Evolutionary conservation across 2,329 filamentous ascomycete species (phyloP).

Genomic region (Claviceps sp.): DNA sequence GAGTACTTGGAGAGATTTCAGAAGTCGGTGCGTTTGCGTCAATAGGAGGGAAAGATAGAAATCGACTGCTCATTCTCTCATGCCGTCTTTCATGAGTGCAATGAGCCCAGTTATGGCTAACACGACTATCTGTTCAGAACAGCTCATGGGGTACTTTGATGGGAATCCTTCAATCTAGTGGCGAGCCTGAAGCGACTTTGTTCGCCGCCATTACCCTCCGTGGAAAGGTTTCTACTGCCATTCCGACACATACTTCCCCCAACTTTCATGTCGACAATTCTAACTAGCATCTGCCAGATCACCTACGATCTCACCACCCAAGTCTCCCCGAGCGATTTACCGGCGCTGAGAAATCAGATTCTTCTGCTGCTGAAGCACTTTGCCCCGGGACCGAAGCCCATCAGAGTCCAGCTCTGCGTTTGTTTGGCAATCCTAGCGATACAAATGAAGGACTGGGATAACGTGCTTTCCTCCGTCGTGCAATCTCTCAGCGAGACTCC

Average conservation of each 20-base stretch:
- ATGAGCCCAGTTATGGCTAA: background rate
- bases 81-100: background rate
- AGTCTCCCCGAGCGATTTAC: slow-evolving; percentile 61
- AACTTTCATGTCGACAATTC: background rate
- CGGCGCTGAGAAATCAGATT: slow-evolving; percentile 70
- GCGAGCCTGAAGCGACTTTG: slow-evolving; percentile 73
- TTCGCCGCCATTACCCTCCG: slow-evolving; percentile 96
- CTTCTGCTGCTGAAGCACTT: slow-evolving; percentile 70
- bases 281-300: slow-evolving; percentile 45
- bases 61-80: background rate
- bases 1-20: slow-evolving; percentile 89
- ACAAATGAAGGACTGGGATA: slow-evolving; percentile 91
- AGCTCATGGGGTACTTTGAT: slow-evolving; percentile 87
- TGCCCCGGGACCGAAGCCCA: slow-evolving; percentile 68
- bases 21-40: slow-evolving; percentile 61
- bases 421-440: slow-evolving; percentile 91
- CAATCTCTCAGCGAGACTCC: slow-evolving; percentile 62
- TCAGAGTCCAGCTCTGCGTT: slow-evolving; percentile 85
- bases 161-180: slow-evolving; percentile 68
- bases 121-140: slow-evolving; percentile 38
- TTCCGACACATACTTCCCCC: too few species aligned
- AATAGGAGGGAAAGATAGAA: background rate
- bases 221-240: slow-evolving; percentile 59
- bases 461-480: slow-evolving; percentile 75
- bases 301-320: slow-evolving; percentile 85